These are phyloP conservation scores for Calocera cornea DNA, from an alignment of 768 basidiomycete genomes.

Conservation along the genomic window DNA sequence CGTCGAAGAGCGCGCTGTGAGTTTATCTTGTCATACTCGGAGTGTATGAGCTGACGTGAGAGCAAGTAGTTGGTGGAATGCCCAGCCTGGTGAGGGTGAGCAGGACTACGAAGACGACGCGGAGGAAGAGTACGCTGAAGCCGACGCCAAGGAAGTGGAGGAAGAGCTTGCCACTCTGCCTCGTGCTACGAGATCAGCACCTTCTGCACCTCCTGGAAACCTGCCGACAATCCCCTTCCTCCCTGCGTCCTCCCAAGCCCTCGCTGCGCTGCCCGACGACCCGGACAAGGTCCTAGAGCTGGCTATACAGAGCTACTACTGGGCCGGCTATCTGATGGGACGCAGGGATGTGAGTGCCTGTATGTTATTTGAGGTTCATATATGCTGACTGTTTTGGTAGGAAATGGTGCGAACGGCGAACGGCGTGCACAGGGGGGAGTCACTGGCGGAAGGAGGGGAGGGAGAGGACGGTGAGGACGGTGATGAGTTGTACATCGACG, in stretches of 20 bases:
- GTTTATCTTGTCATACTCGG: not conserved
- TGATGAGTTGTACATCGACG: too few relatives aligned
- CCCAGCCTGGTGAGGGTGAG: conserved; percentile 31
- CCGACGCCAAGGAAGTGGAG: not conserved
- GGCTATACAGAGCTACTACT: not conserved
- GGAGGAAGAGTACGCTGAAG: not conserved
- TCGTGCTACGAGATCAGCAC: too few relatives aligned
- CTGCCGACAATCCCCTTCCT: conserved; percentile 28
- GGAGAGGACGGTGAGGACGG: too few relatives aligned
- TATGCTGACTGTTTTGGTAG: too few relatives aligned
- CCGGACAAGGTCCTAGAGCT: conserved; percentile 33
- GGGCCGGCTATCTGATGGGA: conserved; percentile 1
- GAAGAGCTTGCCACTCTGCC: not conserved
- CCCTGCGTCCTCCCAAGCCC: conserved; percentile 27
- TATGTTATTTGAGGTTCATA: too few relatives aligned
- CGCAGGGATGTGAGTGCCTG: not conserved
- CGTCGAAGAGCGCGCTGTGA: not conserved
- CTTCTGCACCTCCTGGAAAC: conserved; percentile 5
- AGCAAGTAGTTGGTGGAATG: conserved; percentile 4
- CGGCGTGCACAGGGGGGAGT: too few relatives aligned
- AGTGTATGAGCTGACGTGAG: not conserved
- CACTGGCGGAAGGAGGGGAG: too few relatives aligned
- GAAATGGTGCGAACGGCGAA: too few relatives aligned
- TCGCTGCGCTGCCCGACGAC: conserved; percentile 30
- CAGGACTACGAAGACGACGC: conserved; percentile 26